Percentiles rank a stretch among this genome's conserved stretches.
Conservation (phyloP, 208 protist species). For the Tetramitus jugosus region DNA sequence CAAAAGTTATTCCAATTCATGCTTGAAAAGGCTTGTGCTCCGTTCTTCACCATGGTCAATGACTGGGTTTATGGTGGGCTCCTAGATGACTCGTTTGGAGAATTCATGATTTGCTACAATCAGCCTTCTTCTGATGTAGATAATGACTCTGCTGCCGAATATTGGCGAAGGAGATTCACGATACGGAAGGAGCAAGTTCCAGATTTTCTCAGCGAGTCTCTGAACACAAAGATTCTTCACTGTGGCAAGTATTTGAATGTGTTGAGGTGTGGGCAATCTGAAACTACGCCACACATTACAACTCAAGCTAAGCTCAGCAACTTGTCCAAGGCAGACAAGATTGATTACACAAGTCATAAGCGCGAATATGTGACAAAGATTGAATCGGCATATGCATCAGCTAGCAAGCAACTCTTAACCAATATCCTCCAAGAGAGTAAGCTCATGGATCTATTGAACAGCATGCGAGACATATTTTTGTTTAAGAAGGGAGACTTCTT, state of each 20-base stretch:
- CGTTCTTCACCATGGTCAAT: conserved; percentile 42
- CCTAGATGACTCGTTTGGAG: conserved; percentile 38
- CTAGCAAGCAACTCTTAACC: background rate
- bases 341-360: no score
- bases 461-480: conserved; percentile 48
- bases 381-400: conserved; percentile 32
- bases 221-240: conserved; percentile 32
- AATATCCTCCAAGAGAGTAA: background rate
- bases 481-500: conserved; percentile 53
- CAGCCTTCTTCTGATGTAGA: conserved; percentile 23
- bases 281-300: conserved; percentile 2
- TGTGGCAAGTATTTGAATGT: conserved; percentile 59
- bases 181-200: conserved; percentile 33
- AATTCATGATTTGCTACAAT: conserved; percentile 47
- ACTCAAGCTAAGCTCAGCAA: conserved; percentile 4
- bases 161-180: conserved; percentile 39
- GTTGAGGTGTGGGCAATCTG: conserved; percentile 25
- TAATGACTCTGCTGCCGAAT: conserved; percentile 24
- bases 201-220: conserved; percentile 32
- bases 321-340: no score
- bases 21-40: conserved; percentile 6
- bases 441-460: background rate
- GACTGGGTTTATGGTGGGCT: conserved; percentile 39
- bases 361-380: conserved; percentile 29
- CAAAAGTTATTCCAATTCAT: conserved; percentile 33